A percentile compares a stretch with the other conserved stretches of the same genome.
Conservation (phyloP, 2,329 filamentous ascomycete species). For the Aspergillus amoenus region DNA sequence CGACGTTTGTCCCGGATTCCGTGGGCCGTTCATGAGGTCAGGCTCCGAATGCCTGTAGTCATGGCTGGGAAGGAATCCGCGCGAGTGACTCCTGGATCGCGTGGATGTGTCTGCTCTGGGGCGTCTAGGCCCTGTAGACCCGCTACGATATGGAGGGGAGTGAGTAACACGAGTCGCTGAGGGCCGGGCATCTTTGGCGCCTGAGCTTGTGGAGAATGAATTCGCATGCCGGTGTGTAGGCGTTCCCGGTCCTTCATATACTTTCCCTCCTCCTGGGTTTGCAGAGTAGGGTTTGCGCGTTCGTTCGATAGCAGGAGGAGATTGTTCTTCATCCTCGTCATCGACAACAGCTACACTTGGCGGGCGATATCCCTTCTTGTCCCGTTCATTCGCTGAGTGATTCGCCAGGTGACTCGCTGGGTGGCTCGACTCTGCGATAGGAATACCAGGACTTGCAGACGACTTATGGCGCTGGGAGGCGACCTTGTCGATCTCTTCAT, state of each 20-base stretch:
- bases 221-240: constrained; percentile 20
- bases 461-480: constrained; percentile 25
- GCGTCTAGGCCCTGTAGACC: constrained; percentile 17
- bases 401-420: constrained; percentile 14
- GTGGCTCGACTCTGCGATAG: constrained; percentile 24
- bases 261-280: constrained; percentile 59
- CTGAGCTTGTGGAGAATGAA: constrained; percentile 38
- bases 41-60: constrained; percentile 39
- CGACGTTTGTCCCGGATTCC: constrained; percentile 20
- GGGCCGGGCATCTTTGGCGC: constrained; percentile 57
- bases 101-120: constrained; percentile 5
- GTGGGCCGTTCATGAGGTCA: constrained; percentile 27
- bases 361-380: constrained; percentile 42
- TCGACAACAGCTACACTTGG: constrained; percentile 39
- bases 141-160: constrained; percentile 23
- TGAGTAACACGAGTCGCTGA: constrained; percentile 59
- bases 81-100: constrained; percentile 34
- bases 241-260: constrained; percentile 45
- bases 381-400: constrained; percentile 34
- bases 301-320: constrained; percentile 59
- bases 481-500: constrained; percentile 37
- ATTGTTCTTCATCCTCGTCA: constrained; percentile 40
- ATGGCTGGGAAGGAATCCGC: constrained; percentile 21
- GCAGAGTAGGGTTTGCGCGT: constrained; percentile 65
- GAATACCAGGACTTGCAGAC: constrained; percentile 18